Evolutionary conservation across 805 yeast genomes (phyloP).

Genomic region (Starmera quercuum): DNA sequence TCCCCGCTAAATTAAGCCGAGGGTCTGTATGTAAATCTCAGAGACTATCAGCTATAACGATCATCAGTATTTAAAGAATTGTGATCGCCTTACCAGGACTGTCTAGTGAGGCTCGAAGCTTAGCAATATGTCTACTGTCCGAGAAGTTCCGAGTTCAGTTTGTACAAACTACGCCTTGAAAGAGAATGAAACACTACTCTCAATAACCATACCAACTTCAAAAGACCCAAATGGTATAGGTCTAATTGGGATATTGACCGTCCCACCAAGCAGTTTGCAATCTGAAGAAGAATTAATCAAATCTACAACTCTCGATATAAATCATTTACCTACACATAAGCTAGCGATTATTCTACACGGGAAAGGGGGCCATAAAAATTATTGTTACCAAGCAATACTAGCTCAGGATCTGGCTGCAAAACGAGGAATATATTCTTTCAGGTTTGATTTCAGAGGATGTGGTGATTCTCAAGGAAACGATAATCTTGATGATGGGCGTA

Average conservation of each 20-base stretch:
- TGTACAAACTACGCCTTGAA: slow-evolving; percentile 13
- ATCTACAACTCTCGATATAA: slow-evolving; percentile 5
- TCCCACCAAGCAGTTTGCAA: slow-evolving; percentile 21
- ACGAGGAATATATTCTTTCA: slow-evolving; percentile 54
- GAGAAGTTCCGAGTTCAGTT: too few species aligned
- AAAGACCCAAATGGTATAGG: slow-evolving; percentile 21
- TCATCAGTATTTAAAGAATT: too few species aligned
- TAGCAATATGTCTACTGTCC: too few species aligned
- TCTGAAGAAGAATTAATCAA: slow-evolving; percentile 12
- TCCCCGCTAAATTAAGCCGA: too few species aligned
- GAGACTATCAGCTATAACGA: too few species aligned
- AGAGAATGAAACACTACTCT: slow-evolving; percentile 18
- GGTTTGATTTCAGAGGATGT: slow-evolving; percentile 83
- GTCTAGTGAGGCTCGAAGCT: too few species aligned
- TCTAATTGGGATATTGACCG: slow-evolving; percentile 28
- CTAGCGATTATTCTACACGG: slow-evolving; percentile 74
- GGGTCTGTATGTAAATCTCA: too few species aligned
- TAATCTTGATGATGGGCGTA: slow-evolving; percentile 38
- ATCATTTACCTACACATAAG: slow-evolving; percentile 33
- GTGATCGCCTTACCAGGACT: too few species aligned
- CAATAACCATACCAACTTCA: slow-evolving; percentile 16
- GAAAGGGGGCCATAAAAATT: slow-evolving; percentile 75
- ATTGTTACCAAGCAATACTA: slow-evolving; percentile 59
- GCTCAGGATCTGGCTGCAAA: slow-evolving; percentile 53
- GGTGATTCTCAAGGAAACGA: slow-evolving; percentile 58